Evolutionary conservation across 2,329 filamentous ascomycete genomes (phyloP), one percentile per base, ranked within the genome.

Genomic region (Pseudocercospora eumusae): DNA sequence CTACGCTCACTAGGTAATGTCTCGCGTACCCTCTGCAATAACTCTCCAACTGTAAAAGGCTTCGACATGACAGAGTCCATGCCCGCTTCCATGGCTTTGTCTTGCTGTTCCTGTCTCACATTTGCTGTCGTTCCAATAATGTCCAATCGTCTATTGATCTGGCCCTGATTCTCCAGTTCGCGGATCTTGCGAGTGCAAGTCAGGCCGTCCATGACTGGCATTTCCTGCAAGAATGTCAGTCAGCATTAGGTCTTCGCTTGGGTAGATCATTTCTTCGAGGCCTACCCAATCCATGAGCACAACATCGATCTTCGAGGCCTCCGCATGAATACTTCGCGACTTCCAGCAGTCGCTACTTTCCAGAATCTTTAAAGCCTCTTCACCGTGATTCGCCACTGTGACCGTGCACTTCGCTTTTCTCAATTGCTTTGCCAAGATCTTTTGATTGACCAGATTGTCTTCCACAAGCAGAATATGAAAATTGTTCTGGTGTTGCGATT

Each of bases 361-460:
- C 2, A 70, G 63, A 21, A 67, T 59, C 9, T 66, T 61, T 8
- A 71, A 59, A 1, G 50, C 68, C 64, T 71, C 64, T 21, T 62
- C 28, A 2, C 70, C 70, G 50, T 72, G 68, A 23, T 68, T 67
- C 0, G 70, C 70, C 2, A 68, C 61, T 3, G 60, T 61, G 8
- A 70, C 68, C 15, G 55, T 64, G 58, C 68, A 71, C 5, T 65
- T 64, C 18, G 60, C 62, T 54, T 42, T 57, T 7, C 58, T 45
- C 8, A 71, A 52, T 56, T 71, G 69, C 20, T 65, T 67, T 2
- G 59, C 53, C 3, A 71, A 57, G 5, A 72, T 60, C 27, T 61
- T 65, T 50, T 72, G 70, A 27, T 71, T 72, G 49, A 72, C 66
- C 10, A 71, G 40, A 45, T 71, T 71, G 53, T 70, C 68, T 45